These are phyloP conservation scores for Amanita exitialis DNA, from an alignment of 768 basidiomycete genomes.

Conservation along the genomic window DNA sequence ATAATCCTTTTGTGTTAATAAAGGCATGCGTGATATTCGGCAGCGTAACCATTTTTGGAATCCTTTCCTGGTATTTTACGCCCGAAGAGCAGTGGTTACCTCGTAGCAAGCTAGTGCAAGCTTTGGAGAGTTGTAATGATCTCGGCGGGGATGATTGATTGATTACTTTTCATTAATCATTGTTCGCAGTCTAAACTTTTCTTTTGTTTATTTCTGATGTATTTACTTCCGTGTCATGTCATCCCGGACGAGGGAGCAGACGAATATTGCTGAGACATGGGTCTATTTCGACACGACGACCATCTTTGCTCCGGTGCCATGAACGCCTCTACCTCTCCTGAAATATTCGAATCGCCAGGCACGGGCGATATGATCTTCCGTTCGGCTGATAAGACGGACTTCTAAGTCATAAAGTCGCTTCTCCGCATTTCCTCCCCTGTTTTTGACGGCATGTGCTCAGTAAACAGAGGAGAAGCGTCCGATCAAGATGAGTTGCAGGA, in stretches of 20 bases:
- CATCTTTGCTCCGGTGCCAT: too few relatives aligned
- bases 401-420: slow-evolving; percentile 17
- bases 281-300: too few relatives aligned
- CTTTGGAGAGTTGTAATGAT: slow-evolving; percentile 19
- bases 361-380: slow-evolving; percentile 16
- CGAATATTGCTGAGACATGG: too few relatives aligned
- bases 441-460: not conserved
- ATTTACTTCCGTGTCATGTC: too few relatives aligned
- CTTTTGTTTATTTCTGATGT: too few relatives aligned
- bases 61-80: slow-evolving; percentile 69
- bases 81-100: slow-evolving; percentile 78
- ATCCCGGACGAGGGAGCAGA: too few relatives aligned
- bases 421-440: slow-evolving; percentile 20
- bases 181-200: too few relatives aligned
- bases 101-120: slow-evolving; percentile 46
- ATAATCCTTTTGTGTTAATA: not conserved
- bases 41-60: slow-evolving; percentile 68
- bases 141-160: too few relatives aligned
- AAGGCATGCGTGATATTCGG: slow-evolving; percentile 72
- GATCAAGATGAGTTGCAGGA: not conserved
- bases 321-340: not conserved
- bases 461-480: not conserved
- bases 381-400: slow-evolving; percentile 20
- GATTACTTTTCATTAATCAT: too few relatives aligned
- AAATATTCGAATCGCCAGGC: slow-evolving; percentile 1